Conservation (phyloP, 345 rosid genomes). For the Boechera stricta region DNA sequence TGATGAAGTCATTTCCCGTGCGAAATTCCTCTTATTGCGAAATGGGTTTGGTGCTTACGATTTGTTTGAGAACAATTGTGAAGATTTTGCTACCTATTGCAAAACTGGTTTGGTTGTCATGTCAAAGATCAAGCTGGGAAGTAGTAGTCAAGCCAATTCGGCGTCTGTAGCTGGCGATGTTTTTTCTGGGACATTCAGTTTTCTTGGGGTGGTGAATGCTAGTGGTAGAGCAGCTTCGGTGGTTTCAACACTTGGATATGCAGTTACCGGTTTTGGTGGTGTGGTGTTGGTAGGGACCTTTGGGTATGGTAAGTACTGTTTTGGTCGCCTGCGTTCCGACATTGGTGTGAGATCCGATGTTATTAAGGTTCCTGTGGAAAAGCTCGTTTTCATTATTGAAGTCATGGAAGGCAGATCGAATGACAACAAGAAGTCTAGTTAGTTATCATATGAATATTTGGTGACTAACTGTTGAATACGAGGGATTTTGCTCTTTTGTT, state of each 20-base stretch:
- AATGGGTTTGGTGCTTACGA: conserved; percentile 71
- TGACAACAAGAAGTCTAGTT: neutral
- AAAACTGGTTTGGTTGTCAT: conserved; percentile 66
- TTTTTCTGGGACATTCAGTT: neutral
- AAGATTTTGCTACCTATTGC: conserved; percentile 80
- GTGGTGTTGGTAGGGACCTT: neutral
- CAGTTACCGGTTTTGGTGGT: neutral
- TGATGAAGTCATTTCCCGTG: conserved; percentile 59
- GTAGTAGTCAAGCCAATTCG: conserved; percentile 69
- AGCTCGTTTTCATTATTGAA: neutral
- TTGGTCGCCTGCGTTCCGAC: neutral
- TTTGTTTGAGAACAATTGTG: conserved; percentile 70
- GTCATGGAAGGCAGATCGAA: conserved; percentile 7
- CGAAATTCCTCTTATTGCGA: conserved; percentile 49
- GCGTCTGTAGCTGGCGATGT: neutral
- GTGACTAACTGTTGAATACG: neutral
- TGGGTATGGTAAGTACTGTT: neutral
- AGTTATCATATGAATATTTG: neutral
- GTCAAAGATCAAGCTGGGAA: conserved; percentile 47
- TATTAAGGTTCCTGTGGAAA: neutral
- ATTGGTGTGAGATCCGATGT: conserved; percentile 3
- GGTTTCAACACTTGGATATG: conserved; percentile 10
- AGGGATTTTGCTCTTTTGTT: neutral
- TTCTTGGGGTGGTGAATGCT: neutral
- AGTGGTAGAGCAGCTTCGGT: conserved; percentile 15